A percentile compares a stretch with the other conserved stretches of the same genome.
phyloP scores from a whole-genome alignment of 805 yeast genomes.

The Zygotorulaspora sp. region DNA sequence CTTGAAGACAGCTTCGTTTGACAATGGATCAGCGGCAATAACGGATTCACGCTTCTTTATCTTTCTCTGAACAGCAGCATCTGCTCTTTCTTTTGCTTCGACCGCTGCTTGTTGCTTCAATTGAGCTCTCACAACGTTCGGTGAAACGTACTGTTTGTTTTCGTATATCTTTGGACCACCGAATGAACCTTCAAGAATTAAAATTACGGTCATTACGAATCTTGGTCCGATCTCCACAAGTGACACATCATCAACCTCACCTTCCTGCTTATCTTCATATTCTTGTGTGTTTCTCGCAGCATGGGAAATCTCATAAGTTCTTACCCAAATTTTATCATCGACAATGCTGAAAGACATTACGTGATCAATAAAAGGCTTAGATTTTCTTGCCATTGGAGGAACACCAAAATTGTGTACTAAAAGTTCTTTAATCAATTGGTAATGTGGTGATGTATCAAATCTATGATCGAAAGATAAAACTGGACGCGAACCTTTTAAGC shows the following conservation, averaged over 20 bases:
- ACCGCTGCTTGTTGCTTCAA: slow-evolving; percentile 71
- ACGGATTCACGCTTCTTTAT: slow-evolving; percentile 70
- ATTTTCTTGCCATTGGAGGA: slow-evolving; percentile 86
- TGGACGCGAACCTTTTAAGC: slow-evolving; percentile 93
- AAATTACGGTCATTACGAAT: slow-evolving; percentile 85
- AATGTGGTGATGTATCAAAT: slow-evolving; percentile 68
- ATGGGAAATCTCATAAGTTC: slow-evolving; percentile 85
- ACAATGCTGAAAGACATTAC: slow-evolving; percentile 90
- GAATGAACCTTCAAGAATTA: slow-evolving; percentile 91
- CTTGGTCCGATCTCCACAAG: slow-evolving; percentile 96
- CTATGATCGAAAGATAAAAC: slow-evolving; percentile 79
- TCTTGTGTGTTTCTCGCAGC: slow-evolving; percentile 52
- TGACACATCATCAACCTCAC: slow-evolving; percentile 54
- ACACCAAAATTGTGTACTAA: slow-evolving; percentile 84
- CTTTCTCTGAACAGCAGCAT: slow-evolving; percentile 72
- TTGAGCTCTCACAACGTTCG: slow-evolving; percentile 92
- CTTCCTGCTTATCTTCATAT: slow-evolving; percentile 41
- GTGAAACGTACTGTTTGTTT: slow-evolving; percentile 93
- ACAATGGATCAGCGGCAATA: slow-evolving; percentile 73
- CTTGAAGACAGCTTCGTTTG: slow-evolving; percentile 72
- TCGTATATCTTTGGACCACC: slow-evolving; percentile 98
- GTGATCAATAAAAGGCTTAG: slow-evolving; percentile 93
- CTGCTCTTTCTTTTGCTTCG: slow-evolving; percentile 71
- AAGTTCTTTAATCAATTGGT: slow-evolving; percentile 75
- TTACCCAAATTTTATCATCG: slow-evolving; percentile 91